Conservation (phyloP, 1,139 yeast genomes). For the Blastobotrys indianensis region DNA sequence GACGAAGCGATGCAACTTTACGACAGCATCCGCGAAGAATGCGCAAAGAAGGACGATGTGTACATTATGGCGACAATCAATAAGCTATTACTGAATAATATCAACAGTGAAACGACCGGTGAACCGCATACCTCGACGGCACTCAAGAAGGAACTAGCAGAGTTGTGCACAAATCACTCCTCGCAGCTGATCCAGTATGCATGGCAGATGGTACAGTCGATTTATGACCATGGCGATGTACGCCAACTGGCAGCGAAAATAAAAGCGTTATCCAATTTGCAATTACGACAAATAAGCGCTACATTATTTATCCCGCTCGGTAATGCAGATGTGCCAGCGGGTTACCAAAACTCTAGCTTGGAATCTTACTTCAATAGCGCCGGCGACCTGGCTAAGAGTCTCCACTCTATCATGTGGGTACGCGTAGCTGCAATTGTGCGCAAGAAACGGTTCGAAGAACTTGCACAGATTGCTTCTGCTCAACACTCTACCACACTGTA, state of each 20-base stretch:
- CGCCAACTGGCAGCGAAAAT: not conserved
- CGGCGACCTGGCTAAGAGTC: constrained; percentile 1
- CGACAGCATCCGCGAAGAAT: not conserved
- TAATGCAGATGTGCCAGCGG: not conserved
- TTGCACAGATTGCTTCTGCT: not conserved
- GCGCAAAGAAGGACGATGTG: constrained; percentile 1
- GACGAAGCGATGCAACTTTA: constrained; percentile 1
- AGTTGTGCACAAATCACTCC: not conserved
- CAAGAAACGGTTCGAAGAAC: constrained; percentile 2
- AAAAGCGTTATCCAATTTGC: not conserved
- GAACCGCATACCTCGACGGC: constrained; percentile 1
- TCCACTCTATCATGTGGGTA: constrained; percentile 1
- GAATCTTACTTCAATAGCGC: constrained; percentile 5
- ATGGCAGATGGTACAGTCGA: not conserved
- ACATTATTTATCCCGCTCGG: constrained; percentile 2
- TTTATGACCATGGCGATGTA: not conserved
- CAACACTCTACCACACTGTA: no score
- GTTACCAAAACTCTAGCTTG: constrained; percentile 1
- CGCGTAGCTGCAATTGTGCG: constrained; percentile 4
- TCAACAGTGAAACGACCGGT: constrained; percentile 2
- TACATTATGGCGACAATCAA: constrained; percentile 6
- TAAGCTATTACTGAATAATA: constrained; percentile 1
- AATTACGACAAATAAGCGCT: constrained; percentile 1
- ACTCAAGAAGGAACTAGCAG: constrained; percentile 2
- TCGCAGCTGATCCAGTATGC: constrained; percentile 3